Evolutionary conservation across 169 alveolate species (phyloP).

Genomic region (Eimeria sp.): DNA sequence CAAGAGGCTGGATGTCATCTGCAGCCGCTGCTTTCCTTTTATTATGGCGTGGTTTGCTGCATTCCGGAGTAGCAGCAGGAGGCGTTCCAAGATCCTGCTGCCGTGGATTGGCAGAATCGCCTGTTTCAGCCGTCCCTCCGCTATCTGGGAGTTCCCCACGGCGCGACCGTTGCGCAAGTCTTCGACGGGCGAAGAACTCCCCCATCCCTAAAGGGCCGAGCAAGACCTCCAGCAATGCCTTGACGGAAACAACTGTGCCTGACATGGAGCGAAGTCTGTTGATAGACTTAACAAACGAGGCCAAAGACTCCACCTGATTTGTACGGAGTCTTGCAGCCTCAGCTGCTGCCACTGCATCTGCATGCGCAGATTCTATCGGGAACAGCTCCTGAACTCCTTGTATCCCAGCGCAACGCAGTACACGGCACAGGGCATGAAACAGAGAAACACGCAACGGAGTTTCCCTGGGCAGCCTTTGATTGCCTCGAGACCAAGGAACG

Average conservation of each 20-base stretch:
- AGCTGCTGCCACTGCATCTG: slow-evolving; percentile 23
- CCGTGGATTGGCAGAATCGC: neutral
- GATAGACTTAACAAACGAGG: slow-evolving; percentile 23
- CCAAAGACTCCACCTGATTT: slow-evolving; percentile 53
- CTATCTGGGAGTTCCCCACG: neutral
- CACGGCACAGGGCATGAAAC: slow-evolving; percentile 52
- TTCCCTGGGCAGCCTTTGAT: neutral
- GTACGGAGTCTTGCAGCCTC: slow-evolving; percentile 57
- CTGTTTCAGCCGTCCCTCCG: neutral
- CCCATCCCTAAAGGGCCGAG: slow-evolving; percentile 60
- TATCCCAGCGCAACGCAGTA: slow-evolving; percentile 30
- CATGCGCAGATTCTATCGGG: neutral
- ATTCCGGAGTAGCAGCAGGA: neutral
- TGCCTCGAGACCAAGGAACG: slow-evolving; percentile 8
- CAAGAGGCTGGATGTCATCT: neutral
- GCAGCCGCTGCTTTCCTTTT: slow-evolving; percentile 28
- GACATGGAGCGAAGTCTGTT: slow-evolving; percentile 23
- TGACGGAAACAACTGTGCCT: slow-evolving; percentile 15
- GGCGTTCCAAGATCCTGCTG: neutral
- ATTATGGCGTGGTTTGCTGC: slow-evolving; percentile 1
- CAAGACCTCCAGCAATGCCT: slow-evolving; percentile 31
- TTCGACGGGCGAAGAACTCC: slow-evolving; percentile 33
- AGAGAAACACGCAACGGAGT: slow-evolving; percentile 9
- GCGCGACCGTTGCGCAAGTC: slow-evolving; percentile 32
- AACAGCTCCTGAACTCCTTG: neutral